phyloP scores from a whole-genome alignment of 805 yeast species.

The Candida easanensis region DNA sequence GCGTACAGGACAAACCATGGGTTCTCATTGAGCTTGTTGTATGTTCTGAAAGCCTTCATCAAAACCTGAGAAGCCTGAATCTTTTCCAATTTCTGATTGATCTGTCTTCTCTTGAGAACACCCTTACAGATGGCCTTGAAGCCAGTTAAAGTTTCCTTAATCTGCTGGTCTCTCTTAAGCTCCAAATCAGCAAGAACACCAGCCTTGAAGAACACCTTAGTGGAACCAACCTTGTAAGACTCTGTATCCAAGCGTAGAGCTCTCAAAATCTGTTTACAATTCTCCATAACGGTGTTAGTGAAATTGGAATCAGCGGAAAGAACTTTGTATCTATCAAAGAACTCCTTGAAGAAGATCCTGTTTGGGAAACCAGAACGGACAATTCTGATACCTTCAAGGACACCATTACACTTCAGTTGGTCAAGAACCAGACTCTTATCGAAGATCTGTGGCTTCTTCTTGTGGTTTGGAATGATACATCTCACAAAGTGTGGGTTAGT shows the following conservation, averaged over 20 bases:
- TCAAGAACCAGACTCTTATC: conserved; percentile 77
- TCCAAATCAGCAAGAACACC: conserved; percentile 93
- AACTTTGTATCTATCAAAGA: conserved; percentile 72
- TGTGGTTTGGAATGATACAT: conserved; percentile 87
- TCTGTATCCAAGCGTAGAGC: conserved; percentile 69
- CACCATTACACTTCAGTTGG: conserved; percentile 96
- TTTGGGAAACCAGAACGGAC: conserved; percentile 98
- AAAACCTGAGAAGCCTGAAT: conserved; percentile 70
- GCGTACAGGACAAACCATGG: conserved; percentile 80
- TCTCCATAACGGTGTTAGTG: conserved; percentile 53
- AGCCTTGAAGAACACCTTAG: conserved; percentile 92
- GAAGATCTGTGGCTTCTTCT: conserved; percentile 66
- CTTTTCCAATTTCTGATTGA: conserved; percentile 49
- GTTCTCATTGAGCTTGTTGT: conserved; percentile 47
- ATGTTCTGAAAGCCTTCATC: conserved; percentile 55
- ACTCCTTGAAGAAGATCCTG: conserved; percentile 79
- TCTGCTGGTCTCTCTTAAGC: conserved; percentile 62
- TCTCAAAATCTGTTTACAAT: conserved; percentile 64
- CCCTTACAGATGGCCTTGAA: conserved; percentile 73
- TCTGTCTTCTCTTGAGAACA: conserved; percentile 46
- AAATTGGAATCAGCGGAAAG: conserved; percentile 48
- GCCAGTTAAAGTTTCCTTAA: conserved; percentile 51
- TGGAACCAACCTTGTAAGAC: conserved; percentile 85
- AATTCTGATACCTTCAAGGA: conserved; percentile 93
- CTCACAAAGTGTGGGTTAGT: conserved; percentile 97